Evolutionary conservation across 2,329 filamentous ascomycete genomes (phyloP), one percentile per base, ranked within the genome.

Genomic region (Sporothrix schenckii): DNA sequence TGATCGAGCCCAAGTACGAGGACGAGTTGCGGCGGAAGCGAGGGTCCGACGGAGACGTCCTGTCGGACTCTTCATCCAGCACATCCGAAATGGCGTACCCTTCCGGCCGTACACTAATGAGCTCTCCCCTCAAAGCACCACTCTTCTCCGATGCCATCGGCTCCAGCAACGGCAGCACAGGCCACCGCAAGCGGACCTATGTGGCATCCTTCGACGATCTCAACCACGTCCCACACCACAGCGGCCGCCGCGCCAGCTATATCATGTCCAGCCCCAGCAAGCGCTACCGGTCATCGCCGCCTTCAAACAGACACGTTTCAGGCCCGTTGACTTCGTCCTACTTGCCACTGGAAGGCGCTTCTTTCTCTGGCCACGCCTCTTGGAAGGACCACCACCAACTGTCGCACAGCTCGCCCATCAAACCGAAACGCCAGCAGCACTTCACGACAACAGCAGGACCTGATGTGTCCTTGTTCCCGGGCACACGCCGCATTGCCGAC

Each of bases 31-130:
- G 91, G 81, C 87, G 89, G 75, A 91, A 90, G 81, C 87, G 91
- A 76, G 84, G 89, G 69, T 83, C 84, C 74, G 86, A 88, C 61
- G 90, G 89, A 77, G 93, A 96, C 77, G 87, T 91, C 73, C 85
- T 93, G 72, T 97, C 93, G 74, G 93, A 97, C 81, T 93, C 92
- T 34, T 97, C 93, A 2, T 95, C 92, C 66, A 92, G 89, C 78
- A 86, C 91, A 73, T 95, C 93, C 70, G 92, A 93, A 75, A 85
- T 92, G 72, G 88, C 89, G 71, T 92, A 91, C 77, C 88, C 89
- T 41, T 83, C 86, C 65, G 39, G 60, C 60, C 85, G 85, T 75
- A 82, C 87, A 49, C 86, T 96, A 76, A 92, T 92, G 83, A 96
- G 93, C 76, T 96, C 93, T 66, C 92, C 93, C 67, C 86, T 96